Conservation (phyloP, 164 flowering plant species). For the Houttuynia cordata region DNA sequence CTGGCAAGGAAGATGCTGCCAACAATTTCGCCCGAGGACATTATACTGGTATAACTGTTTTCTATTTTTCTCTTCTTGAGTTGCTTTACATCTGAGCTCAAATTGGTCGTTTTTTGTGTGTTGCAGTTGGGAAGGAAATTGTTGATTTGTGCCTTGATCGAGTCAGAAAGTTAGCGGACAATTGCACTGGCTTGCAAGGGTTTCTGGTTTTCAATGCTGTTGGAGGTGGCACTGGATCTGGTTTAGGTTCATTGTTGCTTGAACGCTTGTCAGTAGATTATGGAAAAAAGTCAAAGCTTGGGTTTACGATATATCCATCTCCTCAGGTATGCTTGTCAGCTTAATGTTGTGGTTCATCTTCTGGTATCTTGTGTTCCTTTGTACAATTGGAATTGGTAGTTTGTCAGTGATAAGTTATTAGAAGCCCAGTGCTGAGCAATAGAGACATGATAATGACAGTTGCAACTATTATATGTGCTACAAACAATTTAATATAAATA, state of each 20-base stretch:
- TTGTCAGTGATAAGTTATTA: too few relatives aligned
- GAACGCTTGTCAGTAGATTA: constrained; percentile 88
- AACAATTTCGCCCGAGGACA: constrained; percentile 93
- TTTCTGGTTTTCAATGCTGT: constrained; percentile 88
- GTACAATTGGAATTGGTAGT: too few relatives aligned
- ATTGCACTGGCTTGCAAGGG: constrained; percentile 94
- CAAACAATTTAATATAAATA: too few relatives aligned
- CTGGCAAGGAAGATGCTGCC: constrained; percentile 96
- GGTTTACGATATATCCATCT: constrained; percentile 88
- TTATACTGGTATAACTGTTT: constrained; percentile 49
- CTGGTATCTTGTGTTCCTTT: background rate
- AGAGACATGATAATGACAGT: too few relatives aligned
- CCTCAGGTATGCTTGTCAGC: constrained; percentile 52
- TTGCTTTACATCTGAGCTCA: constrained; percentile 1
- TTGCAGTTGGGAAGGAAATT: constrained; percentile 80
- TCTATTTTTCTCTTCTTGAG: background rate
- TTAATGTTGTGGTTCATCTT: background rate
- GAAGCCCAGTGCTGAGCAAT: too few relatives aligned
- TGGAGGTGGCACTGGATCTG: constrained; percentile 97
- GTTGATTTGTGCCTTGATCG: constrained; percentile 90
- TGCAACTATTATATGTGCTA: too few relatives aligned
- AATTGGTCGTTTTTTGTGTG: constrained; percentile 7
- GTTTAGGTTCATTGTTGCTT: constrained; percentile 75
- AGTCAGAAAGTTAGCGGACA: constrained; percentile 81
- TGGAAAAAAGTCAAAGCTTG: constrained; percentile 93